Percentiles rank a stretch among this genome's conserved stretches.
These are phyloP conservation scores for Brassica carinata DNA, from an alignment of 345 rosid species.

Conservation along the genomic window DNA sequence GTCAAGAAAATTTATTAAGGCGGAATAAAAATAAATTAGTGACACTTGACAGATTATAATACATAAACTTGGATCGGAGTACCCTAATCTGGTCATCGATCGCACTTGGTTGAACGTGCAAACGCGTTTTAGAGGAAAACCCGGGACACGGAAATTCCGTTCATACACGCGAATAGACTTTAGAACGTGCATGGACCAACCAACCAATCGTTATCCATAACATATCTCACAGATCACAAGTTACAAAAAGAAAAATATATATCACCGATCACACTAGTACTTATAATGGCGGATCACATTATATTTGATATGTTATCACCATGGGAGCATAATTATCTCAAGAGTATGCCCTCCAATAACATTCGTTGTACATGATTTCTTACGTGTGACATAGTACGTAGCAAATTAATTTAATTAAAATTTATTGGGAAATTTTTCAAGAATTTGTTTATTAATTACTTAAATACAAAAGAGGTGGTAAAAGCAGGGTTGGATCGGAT, in stretches of 20 bases:
- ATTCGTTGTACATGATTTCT: slow-evolving; percentile 2
- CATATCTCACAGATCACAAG: not conserved
- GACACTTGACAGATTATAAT: no score
- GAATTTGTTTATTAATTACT: slow-evolving; percentile 17
- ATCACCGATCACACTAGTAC: not conserved
- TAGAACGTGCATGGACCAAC: not conserved
- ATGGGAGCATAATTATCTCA: slow-evolving; percentile 26
- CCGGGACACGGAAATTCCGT: not conserved
- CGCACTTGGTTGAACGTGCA: not conserved
- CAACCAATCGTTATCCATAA: not conserved
- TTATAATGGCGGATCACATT: not conserved
- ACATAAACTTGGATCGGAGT: no score
- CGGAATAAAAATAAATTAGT: no score
- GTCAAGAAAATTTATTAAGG: no score
- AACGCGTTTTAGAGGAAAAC: not conserved
- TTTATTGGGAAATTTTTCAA: not conserved
- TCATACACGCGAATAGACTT: not conserved
- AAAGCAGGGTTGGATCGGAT: not conserved
- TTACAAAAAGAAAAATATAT: not conserved
- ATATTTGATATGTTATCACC: slow-evolving; percentile 18
- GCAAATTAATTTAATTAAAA: not conserved
- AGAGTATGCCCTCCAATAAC: slow-evolving; percentile 17
- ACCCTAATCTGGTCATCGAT: no score
- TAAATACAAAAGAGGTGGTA: not conserved
- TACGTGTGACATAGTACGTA: slow-evolving; percentile 24